phyloP scores from a whole-genome alignment of 495 filamentous ascomycete species.

The Thermochaetoides thermophila region DNA sequence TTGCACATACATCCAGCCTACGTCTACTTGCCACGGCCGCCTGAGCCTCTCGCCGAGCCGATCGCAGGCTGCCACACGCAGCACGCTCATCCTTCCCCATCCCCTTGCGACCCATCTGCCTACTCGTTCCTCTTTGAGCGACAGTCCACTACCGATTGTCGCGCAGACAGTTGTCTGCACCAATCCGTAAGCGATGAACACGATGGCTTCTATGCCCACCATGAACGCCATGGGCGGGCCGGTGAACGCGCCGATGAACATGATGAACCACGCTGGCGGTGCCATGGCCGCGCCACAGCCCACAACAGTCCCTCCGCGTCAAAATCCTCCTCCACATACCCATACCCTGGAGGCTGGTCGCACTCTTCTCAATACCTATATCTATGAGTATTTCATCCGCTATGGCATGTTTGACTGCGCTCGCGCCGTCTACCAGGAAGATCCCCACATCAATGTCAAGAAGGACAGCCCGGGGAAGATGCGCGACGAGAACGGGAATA shows the following conservation, averaged over 20 bases:
- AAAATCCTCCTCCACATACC: conserved; percentile 12
- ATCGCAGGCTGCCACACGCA: no score
- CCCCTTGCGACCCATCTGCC: neutral
- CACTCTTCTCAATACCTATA: conserved; percentile 71
- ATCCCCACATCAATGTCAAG: conserved; percentile 38
- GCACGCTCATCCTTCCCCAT: neutral
- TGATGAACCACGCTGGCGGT: conserved; percentile 53
- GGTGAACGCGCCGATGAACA: conserved; percentile 46
- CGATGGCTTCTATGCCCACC: conserved; percentile 37
- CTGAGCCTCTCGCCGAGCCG: no score
- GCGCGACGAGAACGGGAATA: conserved; percentile 46
- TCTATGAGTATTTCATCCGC: conserved; percentile 90
- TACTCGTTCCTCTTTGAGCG: neutral
- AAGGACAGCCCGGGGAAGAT: conserved; percentile 44
- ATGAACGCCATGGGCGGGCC: conserved; percentile 51
- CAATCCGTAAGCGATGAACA: conserved; percentile 47
- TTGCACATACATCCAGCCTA: neutral
- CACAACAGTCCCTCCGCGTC: conserved; percentile 6
- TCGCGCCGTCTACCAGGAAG: conserved; percentile 51
- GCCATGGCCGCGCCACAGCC: conserved; percentile 20
- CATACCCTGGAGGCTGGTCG: conserved; percentile 31
- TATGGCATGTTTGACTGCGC: conserved; percentile 70
- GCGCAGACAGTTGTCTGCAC: conserved; percentile 19
- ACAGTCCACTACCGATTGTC: neutral
- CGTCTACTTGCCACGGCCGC: neutral